phyloP scores from a whole-genome alignment of 2,329 filamentous ascomycete species.

The Aphanocladium album region DNA sequence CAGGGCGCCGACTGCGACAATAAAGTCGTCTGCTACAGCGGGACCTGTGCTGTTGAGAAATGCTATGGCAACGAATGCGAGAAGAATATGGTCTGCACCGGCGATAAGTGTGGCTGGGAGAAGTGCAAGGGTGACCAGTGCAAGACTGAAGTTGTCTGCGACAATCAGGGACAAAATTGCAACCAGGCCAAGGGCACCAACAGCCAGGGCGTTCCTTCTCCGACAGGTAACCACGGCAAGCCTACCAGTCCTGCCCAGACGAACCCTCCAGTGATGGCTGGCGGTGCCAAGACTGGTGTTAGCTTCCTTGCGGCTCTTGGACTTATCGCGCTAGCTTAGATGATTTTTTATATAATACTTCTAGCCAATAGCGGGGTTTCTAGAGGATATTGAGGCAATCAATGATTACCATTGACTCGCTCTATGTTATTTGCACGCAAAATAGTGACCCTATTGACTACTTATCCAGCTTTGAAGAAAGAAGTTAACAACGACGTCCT shows the following conservation, averaged over 20 bases:
- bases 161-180: slow-evolving; percentile 8
- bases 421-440: too few species aligned
- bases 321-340: background rate
- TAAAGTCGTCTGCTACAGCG: slow-evolving; percentile 11
- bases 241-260: background rate
- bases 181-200: background rate
- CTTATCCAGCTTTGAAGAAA: too few species aligned
- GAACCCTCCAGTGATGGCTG: background rate
- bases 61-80: slow-evolving; percentile 7
- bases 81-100: slow-evolving; percentile 11
- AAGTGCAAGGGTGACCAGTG: slow-evolving; percentile 10
- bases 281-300: background rate
- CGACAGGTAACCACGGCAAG: background rate
- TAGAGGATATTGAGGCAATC: too few species aligned
- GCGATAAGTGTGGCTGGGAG: slow-evolving; percentile 11
- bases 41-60: background rate
- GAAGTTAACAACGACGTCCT: too few species aligned
- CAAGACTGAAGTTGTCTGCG: slow-evolving; percentile 14
- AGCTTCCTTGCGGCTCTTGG: background rate
- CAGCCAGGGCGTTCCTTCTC: background rate
- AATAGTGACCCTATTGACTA: too few species aligned
- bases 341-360: too few species aligned
- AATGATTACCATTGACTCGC: too few species aligned
- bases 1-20: slow-evolving; percentile 11
- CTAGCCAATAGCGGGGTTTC: too few species aligned